A percentile compares a stretch with the other conserved stretches of the same genome.
phyloP scores from a whole-genome alignment of 1,139 yeast genomes.

The Taphrina confusa region DNA sequence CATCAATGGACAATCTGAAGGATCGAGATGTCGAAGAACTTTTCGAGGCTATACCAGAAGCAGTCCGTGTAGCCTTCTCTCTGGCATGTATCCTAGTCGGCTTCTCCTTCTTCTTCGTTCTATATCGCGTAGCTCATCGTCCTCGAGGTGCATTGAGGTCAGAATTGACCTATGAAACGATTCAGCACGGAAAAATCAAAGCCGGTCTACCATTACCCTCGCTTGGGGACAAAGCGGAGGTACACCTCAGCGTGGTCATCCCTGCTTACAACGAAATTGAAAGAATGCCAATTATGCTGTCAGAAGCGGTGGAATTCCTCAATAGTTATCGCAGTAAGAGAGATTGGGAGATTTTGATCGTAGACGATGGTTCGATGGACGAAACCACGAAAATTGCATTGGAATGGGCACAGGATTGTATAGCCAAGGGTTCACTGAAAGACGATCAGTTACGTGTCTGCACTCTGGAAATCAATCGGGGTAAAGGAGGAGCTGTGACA shows the following conservation, averaged over 20 bases:
- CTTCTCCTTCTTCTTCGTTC: slow-evolving; percentile 14
- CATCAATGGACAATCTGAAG: slow-evolving; percentile 1
- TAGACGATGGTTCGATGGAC: slow-evolving; percentile 90
- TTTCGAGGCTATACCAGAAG: slow-evolving; percentile 4
- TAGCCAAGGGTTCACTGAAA: slow-evolving; percentile 49
- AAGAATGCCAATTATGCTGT: slow-evolving; percentile 72
- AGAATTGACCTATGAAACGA: slow-evolving; percentile 36
- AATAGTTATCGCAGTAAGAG: slow-evolving; percentile 41
- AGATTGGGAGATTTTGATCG: slow-evolving; percentile 73
- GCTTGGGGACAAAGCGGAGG: slow-evolving; percentile 32
- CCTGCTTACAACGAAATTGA: slow-evolving; percentile 88
- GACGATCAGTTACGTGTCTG: slow-evolving; percentile 71
- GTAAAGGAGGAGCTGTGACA: slow-evolving; percentile 97
- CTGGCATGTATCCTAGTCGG: slow-evolving; percentile 9
- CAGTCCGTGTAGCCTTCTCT: slow-evolving; percentile 15
- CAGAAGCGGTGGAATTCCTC: slow-evolving; percentile 68
- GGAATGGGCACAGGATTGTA: slow-evolving; percentile 54
- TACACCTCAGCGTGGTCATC: slow-evolving; percentile 71
- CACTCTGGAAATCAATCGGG: slow-evolving; percentile 70
- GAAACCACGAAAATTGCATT: slow-evolving; percentile 75
- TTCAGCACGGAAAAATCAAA: slow-evolving; percentile 12
- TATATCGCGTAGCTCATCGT: slow-evolving; percentile 36
- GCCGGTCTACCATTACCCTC: slow-evolving; percentile 27
- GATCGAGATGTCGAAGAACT: neutral
- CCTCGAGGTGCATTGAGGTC: slow-evolving; percentile 38